Conservation (phyloP, 2,329 filamentous ascomycete genomes). For the Ophiostoma piceae region DNA sequence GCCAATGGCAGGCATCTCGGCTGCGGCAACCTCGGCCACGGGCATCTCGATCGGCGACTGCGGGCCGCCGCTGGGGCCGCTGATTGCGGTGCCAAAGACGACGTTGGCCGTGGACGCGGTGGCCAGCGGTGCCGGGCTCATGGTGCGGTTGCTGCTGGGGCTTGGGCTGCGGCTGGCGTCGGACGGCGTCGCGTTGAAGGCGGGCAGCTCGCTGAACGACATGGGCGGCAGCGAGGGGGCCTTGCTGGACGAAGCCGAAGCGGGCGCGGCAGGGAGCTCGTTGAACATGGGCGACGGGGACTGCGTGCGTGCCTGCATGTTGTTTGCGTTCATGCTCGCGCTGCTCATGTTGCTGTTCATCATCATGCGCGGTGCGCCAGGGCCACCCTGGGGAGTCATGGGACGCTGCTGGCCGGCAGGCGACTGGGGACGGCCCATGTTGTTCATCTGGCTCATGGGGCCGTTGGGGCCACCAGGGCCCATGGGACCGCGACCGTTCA, state of each 20-base stretch:
- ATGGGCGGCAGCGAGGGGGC: conserved; percentile 15
- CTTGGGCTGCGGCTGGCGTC: conserved; percentile 15
- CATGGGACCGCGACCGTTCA: conserved; percentile 30
- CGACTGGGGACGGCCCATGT: conserved; percentile 21
- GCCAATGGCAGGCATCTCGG: conserved; percentile 42
- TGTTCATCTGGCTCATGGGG: conserved; percentile 6
- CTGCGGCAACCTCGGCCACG: conserved; percentile 34
- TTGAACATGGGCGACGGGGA: conserved; percentile 36
- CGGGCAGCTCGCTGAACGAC: conserved; percentile 14
- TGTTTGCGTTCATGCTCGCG: neutral
- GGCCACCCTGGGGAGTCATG: conserved; percentile 29
- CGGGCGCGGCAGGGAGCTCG: conserved; percentile 29
- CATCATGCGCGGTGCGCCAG: conserved; percentile 32
- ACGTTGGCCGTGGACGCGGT: conserved; percentile 31
- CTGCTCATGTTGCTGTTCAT: conserved; percentile 27
- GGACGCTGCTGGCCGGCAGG: conserved; percentile 28
- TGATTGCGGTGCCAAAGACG: conserved; percentile 30
- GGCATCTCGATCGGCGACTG: conserved; percentile 21
- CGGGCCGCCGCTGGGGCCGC: conserved; percentile 30
- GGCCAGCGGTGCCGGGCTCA: conserved; percentile 32
- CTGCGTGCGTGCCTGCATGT: conserved; percentile 33
- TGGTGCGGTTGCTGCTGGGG: conserved; percentile 11
- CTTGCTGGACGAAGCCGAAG: neutral
- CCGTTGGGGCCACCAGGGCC: conserved; percentile 22
- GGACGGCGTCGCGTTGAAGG: neutral